phyloP scores from a whole-genome alignment of 1,284 basidiomycete species.

The Boletus albobrunnescens region DNA sequence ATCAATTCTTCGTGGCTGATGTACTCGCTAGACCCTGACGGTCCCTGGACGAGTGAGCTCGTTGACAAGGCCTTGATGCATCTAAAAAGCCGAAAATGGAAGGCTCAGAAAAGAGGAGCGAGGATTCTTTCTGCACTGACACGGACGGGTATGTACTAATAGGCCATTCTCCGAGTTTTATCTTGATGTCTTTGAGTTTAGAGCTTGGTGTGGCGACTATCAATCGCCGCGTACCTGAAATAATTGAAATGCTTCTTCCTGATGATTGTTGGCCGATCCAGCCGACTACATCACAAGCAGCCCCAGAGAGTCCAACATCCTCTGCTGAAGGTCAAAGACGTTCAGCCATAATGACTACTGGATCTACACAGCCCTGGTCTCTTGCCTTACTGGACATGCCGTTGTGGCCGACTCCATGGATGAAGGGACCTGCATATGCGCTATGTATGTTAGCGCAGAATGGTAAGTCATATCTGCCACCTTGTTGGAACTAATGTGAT shows the following conservation, averaged over 20 bases:
- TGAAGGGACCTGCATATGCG: constrained; percentile 26
- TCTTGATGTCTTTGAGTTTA: constrained; percentile 3
- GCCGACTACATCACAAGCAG: no score
- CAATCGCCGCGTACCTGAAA: constrained; percentile 4
- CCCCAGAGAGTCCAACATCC: no score
- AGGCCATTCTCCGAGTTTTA: not conserved
- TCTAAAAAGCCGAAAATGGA: constrained; percentile 11
- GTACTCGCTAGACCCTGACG: constrained; percentile 2
- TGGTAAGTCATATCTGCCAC: constrained; percentile 5
- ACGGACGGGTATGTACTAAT: constrained; percentile 13
- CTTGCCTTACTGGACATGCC: no score
- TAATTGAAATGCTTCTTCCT: constrained; percentile 22
- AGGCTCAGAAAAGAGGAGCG: constrained; percentile 22
- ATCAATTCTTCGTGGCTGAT: not conserved
- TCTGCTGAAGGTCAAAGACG: no score
- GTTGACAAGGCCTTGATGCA: constrained; percentile 10
- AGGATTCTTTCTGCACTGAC: no score
- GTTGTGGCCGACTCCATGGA: constrained; percentile 6
- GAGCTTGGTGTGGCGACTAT: constrained; percentile 19
- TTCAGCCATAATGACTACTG: no score
- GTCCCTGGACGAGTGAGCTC: constrained; percentile 10
- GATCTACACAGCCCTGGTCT: no score
- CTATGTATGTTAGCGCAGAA: constrained; percentile 17
- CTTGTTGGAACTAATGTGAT: not conserved
- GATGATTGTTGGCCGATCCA: no score